Percentiles rank a stretch among this genome's conserved stretches.
Evolutionary conservation across 352 stramenopile genomes (phyloP).

Genomic region (Pythium brassicae): DNA sequence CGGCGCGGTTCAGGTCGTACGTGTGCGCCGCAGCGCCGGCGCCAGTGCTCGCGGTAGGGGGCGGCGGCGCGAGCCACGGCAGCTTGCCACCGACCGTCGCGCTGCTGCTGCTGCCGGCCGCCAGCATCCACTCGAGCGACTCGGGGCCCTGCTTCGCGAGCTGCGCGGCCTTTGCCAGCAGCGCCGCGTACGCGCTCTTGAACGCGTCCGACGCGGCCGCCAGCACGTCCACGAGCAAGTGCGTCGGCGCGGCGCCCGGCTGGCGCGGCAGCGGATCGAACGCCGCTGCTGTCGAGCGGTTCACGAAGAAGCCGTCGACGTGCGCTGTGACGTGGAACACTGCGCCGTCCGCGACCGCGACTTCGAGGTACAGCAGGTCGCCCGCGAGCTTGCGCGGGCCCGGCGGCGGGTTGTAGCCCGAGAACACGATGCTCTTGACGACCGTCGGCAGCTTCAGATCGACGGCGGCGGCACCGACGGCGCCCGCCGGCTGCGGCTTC

Average conservation of each 20-base stretch:
- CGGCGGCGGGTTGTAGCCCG: slow-evolving; percentile 94
- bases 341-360: slow-evolving; percentile 63
- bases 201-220: slow-evolving; percentile 68
- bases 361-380: slow-evolving; percentile 94
- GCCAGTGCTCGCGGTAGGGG: slow-evolving; percentile 17
- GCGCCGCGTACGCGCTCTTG: slow-evolving; percentile 54
- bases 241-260: slow-evolving; percentile 31
- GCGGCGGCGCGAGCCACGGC: slow-evolving; percentile 70
- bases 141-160: slow-evolving; percentile 71
- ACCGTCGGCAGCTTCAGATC: slow-evolving; percentile 75
- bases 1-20: slow-evolving; percentile 81
- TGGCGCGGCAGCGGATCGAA: slow-evolving; percentile 86
- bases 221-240: slow-evolving; percentile 84
- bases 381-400: slow-evolving; percentile 86
- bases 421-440: slow-evolving; percentile 90
- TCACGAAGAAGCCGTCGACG: slow-evolving; percentile 93
- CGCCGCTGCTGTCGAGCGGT: slow-evolving; percentile 64
- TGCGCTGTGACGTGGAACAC: slow-evolving; percentile 87
- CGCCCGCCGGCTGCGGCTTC: slow-evolving; percentile 28
- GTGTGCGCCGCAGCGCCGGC: slow-evolving; percentile 35
- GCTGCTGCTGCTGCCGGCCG: slow-evolving; percentile 48
- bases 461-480: slow-evolving; percentile 27
- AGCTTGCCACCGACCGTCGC: slow-evolving; percentile 60
- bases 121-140: slow-evolving; percentile 86
- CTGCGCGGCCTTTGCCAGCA: slow-evolving; percentile 74